Evolutionary conservation across 2,329 filamentous ascomycete genomes (phyloP).

Genomic region (Venturia aucupariae): DNA sequence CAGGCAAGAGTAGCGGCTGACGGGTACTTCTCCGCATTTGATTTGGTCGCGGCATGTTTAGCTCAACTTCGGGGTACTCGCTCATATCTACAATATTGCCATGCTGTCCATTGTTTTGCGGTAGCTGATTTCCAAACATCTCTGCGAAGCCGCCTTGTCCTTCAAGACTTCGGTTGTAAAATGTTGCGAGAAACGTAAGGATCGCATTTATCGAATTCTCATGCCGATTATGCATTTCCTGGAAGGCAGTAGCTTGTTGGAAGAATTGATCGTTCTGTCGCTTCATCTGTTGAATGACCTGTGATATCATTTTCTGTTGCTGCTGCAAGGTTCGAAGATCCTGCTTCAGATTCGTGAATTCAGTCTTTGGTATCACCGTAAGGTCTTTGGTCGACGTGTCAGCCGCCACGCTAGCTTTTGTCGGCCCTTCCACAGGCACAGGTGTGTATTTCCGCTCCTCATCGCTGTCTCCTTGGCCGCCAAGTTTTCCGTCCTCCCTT

Average conservation of each 20-base stretch:
- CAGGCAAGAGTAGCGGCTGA: slow-evolving; percentile 15
- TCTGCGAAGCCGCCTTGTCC: slow-evolving; percentile 77
- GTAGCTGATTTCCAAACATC: slow-evolving; percentile 69
- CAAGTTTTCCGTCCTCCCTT: slow-evolving; percentile 42
- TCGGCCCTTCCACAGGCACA: background rate
- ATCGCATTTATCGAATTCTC: slow-evolving; percentile 99
- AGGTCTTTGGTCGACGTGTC: slow-evolving; percentile 33
- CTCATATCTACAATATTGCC: slow-evolving; percentile 54
- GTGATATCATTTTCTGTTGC: slow-evolving; percentile 78
- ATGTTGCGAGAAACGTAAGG: slow-evolving; percentile 88
- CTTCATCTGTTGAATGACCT: slow-evolving; percentile 65
- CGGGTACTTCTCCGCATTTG: slow-evolving; percentile 6
- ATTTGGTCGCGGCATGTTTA: slow-evolving; percentile 16
- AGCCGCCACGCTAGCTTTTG: slow-evolving; percentile 29
- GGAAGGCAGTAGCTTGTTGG: slow-evolving; percentile 79
- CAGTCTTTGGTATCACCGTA: slow-evolving; percentile 54
- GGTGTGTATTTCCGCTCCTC: slow-evolving; percentile 39
- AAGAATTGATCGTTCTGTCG: slow-evolving; percentile 83
- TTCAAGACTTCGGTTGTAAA: slow-evolving; percentile 89
- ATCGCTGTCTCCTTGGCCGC: slow-evolving; percentile 57
- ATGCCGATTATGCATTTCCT: slow-evolving; percentile 88
- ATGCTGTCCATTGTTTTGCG: slow-evolving; percentile 42
- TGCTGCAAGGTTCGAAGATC: slow-evolving; percentile 76
- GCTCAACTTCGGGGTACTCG: slow-evolving; percentile 38
- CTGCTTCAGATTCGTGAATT: slow-evolving; percentile 66